A percentile compares a stretch with the other conserved stretches of the same genome.
Evolutionary conservation across 2,329 filamentous ascomycete species (phyloP).

Genomic region (Cytospora piceicola): DNA sequence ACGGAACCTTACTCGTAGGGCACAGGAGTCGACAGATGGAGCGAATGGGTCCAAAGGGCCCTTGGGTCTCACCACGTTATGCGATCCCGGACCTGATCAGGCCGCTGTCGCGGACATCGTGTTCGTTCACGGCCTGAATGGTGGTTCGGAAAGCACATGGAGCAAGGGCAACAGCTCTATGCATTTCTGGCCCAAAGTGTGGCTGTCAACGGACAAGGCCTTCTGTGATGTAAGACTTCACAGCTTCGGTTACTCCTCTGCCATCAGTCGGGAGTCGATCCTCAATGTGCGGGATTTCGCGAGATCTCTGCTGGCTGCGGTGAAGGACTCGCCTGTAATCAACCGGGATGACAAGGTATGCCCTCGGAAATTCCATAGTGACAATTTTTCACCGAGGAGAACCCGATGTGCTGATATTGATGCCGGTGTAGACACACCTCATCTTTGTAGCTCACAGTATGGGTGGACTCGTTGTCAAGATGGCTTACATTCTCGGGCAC

Average conservation of each 20-base stretch:
- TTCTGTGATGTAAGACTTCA: constrained; percentile 41
- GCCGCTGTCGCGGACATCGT: constrained; percentile 37
- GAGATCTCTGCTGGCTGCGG: constrained; percentile 36
- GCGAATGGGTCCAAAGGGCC: constrained; percentile 32
- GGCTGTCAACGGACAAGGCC: constrained; percentile 39
- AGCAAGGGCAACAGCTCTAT: constrained; percentile 32
- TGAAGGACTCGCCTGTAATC: constrained; percentile 38
- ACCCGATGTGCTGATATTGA: not conserved
- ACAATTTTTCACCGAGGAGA: constrained; percentile 1
- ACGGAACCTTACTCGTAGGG: constrained; percentile 6
- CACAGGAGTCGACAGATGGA: not conserved
- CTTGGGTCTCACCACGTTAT: constrained; percentile 35
- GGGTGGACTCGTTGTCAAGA: constrained; percentile 45
- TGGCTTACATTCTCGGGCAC: constrained; percentile 40
- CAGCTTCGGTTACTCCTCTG: constrained; percentile 38
- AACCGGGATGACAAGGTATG: constrained; percentile 29
- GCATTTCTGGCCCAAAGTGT: constrained; percentile 42
- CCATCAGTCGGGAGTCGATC: constrained; percentile 31
- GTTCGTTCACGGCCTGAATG: constrained; percentile 47
- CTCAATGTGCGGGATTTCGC: constrained; percentile 42
- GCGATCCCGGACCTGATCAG: constrained; percentile 24
- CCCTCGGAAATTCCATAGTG: not conserved
- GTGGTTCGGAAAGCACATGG: constrained; percentile 44
- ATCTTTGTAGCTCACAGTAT: constrained; percentile 46
- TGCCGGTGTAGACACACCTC: constrained; percentile 31